Evolutionary conservation across 805 yeast species (phyloP), one percentile per base, ranked within the genome.

Genomic region (Wickerhamiella domercqiae): DNA sequence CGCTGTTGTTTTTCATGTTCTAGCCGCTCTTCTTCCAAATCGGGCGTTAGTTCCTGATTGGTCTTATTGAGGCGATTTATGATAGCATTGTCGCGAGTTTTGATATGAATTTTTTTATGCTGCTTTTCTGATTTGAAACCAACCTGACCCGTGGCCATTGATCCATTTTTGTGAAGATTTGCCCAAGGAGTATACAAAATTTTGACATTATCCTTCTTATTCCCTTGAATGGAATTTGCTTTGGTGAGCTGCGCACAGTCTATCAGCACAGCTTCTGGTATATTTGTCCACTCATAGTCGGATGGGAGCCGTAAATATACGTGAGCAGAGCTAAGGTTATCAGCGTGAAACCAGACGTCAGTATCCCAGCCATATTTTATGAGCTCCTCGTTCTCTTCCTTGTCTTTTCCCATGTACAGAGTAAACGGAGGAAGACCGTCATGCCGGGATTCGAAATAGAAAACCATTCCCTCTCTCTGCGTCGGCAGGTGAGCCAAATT

Each of bases 61-160:
- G 87, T 76, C 55, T 75, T 78, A 49, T 68, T 71, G 41, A 79
- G 57, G 44, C 73, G 63, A 47, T 77, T 78, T 28, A 80, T 53
- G 2, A 75, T 61, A 4, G 69, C 57, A 49, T 74, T 78, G 32
- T 75, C 75, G 45, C 74, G 65, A 28, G 65, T 64, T 36, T 64
- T 67, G 22, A 81, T 67, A 43, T 63, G 66, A 21, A 71, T 56
- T 43, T 70, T 66, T 42, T 62, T 68, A 18, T 77, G 73, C 36
- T 60, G 57, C 42, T 67, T 70, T 7, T 11, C n/a, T 2, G 63
- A 66, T 41, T 75, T 72, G 55, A 78, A 80, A 1, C 80, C 70
- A 5, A 80, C 93, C 35, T 82, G 81, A 3, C 93, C 93, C 4
- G 70, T 71, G 34, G 71, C 82, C 90, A 78, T 79, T 21, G 70